These are phyloP conservation scores for Hericium coralloides DNA, from an alignment of 768 basidiomycete genomes.

Conservation along the genomic window DNA sequence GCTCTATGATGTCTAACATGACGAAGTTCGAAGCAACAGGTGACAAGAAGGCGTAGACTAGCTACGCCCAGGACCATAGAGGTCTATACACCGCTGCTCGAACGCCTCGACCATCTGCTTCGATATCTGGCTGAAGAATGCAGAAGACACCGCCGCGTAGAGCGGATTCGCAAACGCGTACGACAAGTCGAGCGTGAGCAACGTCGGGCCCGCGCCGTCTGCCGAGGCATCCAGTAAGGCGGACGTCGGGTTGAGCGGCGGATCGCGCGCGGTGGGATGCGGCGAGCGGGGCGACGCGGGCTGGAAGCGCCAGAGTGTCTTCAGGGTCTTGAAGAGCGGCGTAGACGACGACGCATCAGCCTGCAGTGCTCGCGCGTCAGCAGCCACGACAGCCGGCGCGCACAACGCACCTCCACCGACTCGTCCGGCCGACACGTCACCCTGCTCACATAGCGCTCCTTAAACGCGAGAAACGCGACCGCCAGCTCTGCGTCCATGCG, in stretches of 20 bases:
- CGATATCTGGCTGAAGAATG: constrained; percentile 83
- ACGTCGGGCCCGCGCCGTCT: constrained; percentile 43
- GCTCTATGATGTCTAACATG: no score
- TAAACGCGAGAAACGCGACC: constrained; percentile 81
- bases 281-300: constrained; percentile 39
- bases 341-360: constrained; percentile 65
- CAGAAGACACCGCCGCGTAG: constrained; percentile 72
- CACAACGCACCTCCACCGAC: constrained; percentile 61
- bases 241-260: constrained; percentile 1
- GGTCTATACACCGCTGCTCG: constrained; percentile 66
- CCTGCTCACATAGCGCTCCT: constrained; percentile 79
- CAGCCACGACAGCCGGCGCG: background rate
- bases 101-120: constrained; percentile 90
- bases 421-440: constrained; percentile 76
- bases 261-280: constrained; percentile 22
- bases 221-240: background rate
- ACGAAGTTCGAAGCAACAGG: no score
- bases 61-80: constrained; percentile 48
- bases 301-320: constrained; percentile 68
- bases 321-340: constrained; percentile 63
- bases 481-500: constrained; percentile 78
- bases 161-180: constrained; percentile 86
- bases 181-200: constrained; percentile 76
- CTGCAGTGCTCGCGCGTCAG: constrained; percentile 25
- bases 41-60: background rate